Conservation (phyloP, 2,329 filamentous ascomycete genomes). For the Trichoderma afroharzianum region DNA sequence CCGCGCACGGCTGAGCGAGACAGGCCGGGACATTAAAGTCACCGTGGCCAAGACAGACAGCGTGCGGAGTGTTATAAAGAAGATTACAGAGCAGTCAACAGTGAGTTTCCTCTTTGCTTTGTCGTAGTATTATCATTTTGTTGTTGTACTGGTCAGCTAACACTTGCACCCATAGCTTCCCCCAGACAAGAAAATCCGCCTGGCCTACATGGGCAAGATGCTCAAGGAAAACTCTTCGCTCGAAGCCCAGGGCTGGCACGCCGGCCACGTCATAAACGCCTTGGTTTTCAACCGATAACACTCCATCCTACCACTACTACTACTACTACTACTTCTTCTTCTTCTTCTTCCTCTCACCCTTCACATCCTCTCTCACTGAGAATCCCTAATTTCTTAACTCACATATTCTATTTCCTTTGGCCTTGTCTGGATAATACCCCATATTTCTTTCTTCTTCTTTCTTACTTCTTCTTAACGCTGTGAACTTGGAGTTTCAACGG, state of each 20-base stretch:
- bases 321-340: neutral
- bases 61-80: constrained; percentile 60
- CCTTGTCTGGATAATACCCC: constrained; percentile 29
- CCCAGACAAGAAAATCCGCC: constrained; percentile 56
- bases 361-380: neutral
- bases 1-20: constrained; percentile 63
- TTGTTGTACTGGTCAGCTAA: neutral
- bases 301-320: neutral
- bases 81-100: constrained; percentile 59
- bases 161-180: constrained; percentile 46
- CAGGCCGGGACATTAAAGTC: constrained; percentile 60
- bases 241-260: constrained; percentile 68
- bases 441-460: neutral
- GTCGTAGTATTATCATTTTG: neutral
- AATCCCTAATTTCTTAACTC: neutral
- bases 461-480: constrained; percentile 1
- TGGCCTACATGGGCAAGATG: constrained; percentile 79
- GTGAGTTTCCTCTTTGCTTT: constrained; percentile 45
- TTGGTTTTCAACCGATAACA: constrained; percentile 56
- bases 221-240: constrained; percentile 67
- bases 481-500: neutral
- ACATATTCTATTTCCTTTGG: neutral
- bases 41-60: constrained; percentile 56
- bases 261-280: constrained; percentile 72
- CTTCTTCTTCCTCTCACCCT: neutral